Percentiles rank a stretch among this genome's conserved stretches.
phyloP scores from a whole-genome alignment of 2,329 filamentous ascomycete genomes.

The Colletotrichum ledebouriae region DNA sequence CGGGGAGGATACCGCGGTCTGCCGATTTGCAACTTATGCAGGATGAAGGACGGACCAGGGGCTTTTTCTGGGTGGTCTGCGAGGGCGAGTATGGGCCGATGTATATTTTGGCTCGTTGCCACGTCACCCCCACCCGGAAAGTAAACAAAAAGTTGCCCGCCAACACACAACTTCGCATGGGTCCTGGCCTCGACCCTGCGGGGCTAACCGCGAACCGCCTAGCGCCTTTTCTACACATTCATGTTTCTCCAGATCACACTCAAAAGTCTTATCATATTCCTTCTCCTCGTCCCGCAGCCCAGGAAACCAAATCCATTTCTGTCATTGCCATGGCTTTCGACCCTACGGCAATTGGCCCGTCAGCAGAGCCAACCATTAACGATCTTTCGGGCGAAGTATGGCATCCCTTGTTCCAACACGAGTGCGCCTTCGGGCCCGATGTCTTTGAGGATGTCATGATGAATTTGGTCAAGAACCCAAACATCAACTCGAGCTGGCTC shows the following conservation, averaged over 20 bases:
- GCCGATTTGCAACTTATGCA: conserved; percentile 37
- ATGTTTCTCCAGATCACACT: conserved; percentile 33
- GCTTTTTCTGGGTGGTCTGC: conserved; percentile 38
- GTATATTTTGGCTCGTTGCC: conserved; percentile 42
- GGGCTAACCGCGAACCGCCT: conserved; percentile 33
- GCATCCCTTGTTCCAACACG: conserved; percentile 67
- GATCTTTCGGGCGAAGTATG: conserved; percentile 57
- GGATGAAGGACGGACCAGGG: conserved; percentile 33
- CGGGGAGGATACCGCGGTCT: neutral
- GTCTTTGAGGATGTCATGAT: conserved; percentile 77
- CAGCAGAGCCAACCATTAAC: conserved; percentile 51
- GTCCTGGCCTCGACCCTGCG: conserved; percentile 25
- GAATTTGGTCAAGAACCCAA: conserved; percentile 83
- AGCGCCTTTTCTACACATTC: conserved; percentile 25
- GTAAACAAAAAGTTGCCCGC: conserved; percentile 42
- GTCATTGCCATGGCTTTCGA: conserved; percentile 50
- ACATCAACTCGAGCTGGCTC: conserved; percentile 82
- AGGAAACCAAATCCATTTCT: conserved; percentile 20
- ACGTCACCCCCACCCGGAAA: conserved; percentile 43
- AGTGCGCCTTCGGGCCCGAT: conserved; percentile 72
- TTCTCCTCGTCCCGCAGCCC: conserved; percentile 28
- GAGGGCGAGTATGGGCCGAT: conserved; percentile 27
- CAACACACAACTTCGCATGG: conserved; percentile 38
- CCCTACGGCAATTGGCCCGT: conserved; percentile 52
- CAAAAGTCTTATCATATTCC: conserved; percentile 13